Evolutionary conservation across 768 basidiomycete species (phyloP).

Genomic region (Boletus sp.): DNA sequence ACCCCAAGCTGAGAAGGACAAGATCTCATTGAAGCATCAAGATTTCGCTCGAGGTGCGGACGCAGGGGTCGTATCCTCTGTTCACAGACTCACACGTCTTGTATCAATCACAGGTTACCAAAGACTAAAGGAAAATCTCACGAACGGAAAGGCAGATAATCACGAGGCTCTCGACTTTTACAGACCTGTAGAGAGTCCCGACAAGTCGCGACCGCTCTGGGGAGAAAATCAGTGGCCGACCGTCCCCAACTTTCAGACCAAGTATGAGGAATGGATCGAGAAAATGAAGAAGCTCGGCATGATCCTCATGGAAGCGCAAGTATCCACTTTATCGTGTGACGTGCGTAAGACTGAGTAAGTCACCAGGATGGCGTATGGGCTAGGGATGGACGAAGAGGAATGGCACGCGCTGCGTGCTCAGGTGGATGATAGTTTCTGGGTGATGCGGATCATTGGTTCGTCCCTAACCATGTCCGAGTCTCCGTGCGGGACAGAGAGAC

Average conservation of each 20-base stretch:
- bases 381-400: slow-evolving; percentile 71
- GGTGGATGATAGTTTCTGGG: slow-evolving; percentile 88
- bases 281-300: slow-evolving; percentile 85
- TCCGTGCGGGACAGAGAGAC: background rate
- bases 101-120: slow-evolving; percentile 61
- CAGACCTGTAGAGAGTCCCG: slow-evolving; percentile 64
- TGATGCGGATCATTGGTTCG: slow-evolving; percentile 78
- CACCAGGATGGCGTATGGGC: slow-evolving; percentile 74
- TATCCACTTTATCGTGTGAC: slow-evolving; percentile 1
- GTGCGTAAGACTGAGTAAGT: background rate
- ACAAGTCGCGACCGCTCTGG: slow-evolving; percentile 70
- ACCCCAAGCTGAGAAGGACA: slow-evolving; percentile 77
- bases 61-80: background rate
- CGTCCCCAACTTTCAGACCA: slow-evolving; percentile 54
- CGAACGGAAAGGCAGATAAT: slow-evolving; percentile 78
- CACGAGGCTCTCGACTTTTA: slow-evolving; percentile 88
- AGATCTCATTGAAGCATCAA: slow-evolving; percentile 61
- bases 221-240: slow-evolving; percentile 88
- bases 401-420: slow-evolving; percentile 64
- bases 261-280: slow-evolving; percentile 72
- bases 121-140: slow-evolving; percentile 79
- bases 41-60: slow-evolving; percentile 74
- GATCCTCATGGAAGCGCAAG: slow-evolving; percentile 84
- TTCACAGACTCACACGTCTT: background rate
- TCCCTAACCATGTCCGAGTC: background rate